Percentiles rank a stretch among this genome's conserved stretches.
Conservation (phyloP, 345 rosid genomes). For the Laguncularia racemosa region DNA sequence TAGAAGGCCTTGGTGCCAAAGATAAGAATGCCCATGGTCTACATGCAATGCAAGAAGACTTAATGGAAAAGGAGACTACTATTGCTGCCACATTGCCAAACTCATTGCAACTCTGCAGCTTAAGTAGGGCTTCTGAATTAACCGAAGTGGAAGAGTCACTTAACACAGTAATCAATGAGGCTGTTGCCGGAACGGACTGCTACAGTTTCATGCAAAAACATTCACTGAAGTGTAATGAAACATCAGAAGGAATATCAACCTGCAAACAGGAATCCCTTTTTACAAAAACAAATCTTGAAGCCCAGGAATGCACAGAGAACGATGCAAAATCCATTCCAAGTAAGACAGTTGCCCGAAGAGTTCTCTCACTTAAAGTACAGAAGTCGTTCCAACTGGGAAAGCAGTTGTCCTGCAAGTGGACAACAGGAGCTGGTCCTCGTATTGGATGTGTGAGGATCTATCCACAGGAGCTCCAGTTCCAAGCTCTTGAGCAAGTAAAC, state of each 20-base stretch:
- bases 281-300: no score
- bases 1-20: conserved; percentile 25
- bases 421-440: conserved; percentile 96
- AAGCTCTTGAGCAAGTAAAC: conserved; percentile 74
- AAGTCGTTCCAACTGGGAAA: conserved; percentile 73
- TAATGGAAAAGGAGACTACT: conserved; percentile 21
- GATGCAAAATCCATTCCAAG: conserved; percentile 30
- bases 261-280: no score
- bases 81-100: conserved; percentile 11
- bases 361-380: conserved; percentile 41
- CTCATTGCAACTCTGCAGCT: conserved; percentile 10
- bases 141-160: no score
- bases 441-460: conserved; percentile 89
- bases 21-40: conserved; percentile 17
- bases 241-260: no score
- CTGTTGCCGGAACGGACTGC: no score
- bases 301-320: conserved; percentile 9
- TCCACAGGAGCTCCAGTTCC: conserved; percentile 77
- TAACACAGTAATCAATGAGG: no score
- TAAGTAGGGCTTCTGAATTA: neutral
- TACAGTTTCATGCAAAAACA: no score
- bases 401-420: conserved; percentile 83
- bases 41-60: conserved; percentile 10
- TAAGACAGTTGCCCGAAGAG: conserved; percentile 46
- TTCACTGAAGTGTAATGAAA: no score